Evolutionary conservation across 768 basidiomycete genomes (phyloP).

Genomic region (Rhodotorula babjevae): DNA sequence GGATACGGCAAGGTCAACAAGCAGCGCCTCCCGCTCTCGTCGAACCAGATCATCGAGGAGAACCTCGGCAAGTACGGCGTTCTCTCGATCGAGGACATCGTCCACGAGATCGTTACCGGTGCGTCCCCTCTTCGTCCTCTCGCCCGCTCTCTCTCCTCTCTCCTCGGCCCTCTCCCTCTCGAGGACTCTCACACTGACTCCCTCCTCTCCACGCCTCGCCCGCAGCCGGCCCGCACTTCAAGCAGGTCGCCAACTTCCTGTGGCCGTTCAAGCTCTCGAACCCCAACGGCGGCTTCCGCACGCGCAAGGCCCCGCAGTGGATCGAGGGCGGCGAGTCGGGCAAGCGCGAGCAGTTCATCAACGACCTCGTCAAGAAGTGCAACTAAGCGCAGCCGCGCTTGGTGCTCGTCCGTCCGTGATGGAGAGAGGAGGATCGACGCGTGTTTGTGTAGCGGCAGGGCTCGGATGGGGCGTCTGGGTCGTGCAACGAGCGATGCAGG

Average conservation of each 20-base stretch:
- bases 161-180: too few species aligned
- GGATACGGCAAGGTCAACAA: conserved; percentile 98
- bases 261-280: conserved; percentile 99
- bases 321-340: conserved; percentile 51
- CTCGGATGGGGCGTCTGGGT: too few species aligned
- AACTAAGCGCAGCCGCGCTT: conserved; percentile 16
- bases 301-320: conserved; percentile 27
- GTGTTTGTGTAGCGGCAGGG: too few species aligned
- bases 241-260: conserved; percentile 89
- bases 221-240: conserved; percentile 86
- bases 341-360: conserved; percentile 93
- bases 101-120: conserved; percentile 86
- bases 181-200: too few species aligned
- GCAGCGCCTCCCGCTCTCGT: conserved; percentile 90
- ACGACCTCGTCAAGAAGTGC: conserved; percentile 73
- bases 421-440: too few species aligned
- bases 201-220: too few species aligned
- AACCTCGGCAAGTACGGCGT: conserved; percentile 88
- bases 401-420: too few species aligned
- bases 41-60: conserved; percentile 88
- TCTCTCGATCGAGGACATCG: conserved; percentile 92
- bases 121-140: too few species aligned
- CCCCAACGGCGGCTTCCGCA: conserved; percentile 91
- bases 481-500: too few species aligned
- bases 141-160: too few species aligned